Evolutionary conservation across 176 grass and related monocot species (phyloP), one percentile per base, ranked within the genome.

Genomic region (Olyra latifolia): DNA sequence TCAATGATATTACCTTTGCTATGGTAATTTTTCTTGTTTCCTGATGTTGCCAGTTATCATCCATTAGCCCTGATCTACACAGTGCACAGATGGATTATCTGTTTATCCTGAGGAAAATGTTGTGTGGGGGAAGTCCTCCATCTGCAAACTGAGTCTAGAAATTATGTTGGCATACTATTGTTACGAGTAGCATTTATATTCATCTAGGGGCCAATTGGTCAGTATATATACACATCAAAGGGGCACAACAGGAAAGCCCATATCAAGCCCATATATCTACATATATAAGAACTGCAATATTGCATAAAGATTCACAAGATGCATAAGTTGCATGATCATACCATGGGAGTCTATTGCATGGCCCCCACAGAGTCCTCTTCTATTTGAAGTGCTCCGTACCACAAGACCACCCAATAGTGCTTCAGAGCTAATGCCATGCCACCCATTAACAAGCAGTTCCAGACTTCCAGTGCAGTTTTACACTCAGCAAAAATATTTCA

Each of bases 291-390:
- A n/a, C n/a, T n/a, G 25, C 27, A 64, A 56, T 65, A 58, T 35
- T 57, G n/a, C 8, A 14, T 0, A 35, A 66, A 2, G 1, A 50
- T 59, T 46, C 19, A 55, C 23, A 66, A 86, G 29, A 7, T n/a
- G n/a, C 8, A 49, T 80, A 50, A 69, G 75, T 41, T 59, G 53
- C 13, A 72, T 10, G 50, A 54, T 32, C 19, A 13, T 73, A 73
- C 67, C 48, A 3, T 72, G 24, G 64, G 41, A 66, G 44, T 58
- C 2, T 66, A 24, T 80, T 57, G 20, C 11, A 59, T 45, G 10
- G 0, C 39, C 59, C 30, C 12, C 19, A 23, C 15, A 72, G 8
- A 43, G 35, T 45, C 25, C 17, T 28, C 45, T 65, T n/a, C 0
- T 61, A 19, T 53, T 24, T 71, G 25, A 66, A 76, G 25, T 17